phyloP scores from a whole-genome alignment of 2,329 filamentous ascomycete species.

The Simplicillium aogashimaense region DNA sequence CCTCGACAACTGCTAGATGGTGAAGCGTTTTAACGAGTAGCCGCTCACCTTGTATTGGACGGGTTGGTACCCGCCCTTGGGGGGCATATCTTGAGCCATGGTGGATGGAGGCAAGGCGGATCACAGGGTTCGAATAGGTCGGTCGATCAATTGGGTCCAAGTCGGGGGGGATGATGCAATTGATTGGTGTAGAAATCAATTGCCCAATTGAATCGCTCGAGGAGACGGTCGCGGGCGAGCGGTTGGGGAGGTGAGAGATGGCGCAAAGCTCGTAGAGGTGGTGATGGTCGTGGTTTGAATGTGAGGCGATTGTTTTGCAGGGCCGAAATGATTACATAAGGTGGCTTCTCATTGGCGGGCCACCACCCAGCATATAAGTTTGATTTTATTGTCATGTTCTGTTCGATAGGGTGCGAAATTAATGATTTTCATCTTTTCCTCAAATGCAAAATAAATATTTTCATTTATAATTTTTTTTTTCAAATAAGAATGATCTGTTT shows the following conservation, averaged over 20 bases:
- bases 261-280: not conserved
- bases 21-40: no score
- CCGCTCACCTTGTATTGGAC: conserved; percentile 86
- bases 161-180: not conserved
- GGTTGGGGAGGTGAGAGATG: not conserved
- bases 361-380: no score
- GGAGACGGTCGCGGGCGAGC: not conserved
- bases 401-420: no score
- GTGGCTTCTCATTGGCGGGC: no score
- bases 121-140: conserved; percentile 5
- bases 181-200: not conserved
- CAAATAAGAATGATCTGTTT: no score
- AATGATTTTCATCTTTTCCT: no score
- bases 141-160: conserved; percentile 10
- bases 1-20: not conserved
- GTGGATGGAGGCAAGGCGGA: conserved; percentile 19
- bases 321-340: conserved; percentile 6
- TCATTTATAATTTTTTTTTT: no score
- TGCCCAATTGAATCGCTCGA: not conserved
- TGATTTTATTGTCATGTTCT: no score
- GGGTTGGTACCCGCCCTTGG: conserved; percentile 84
- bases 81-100: conserved; percentile 98
- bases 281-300: no score
- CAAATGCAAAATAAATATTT: no score
- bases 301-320: conserved; percentile 8